Evolutionary conservation across 1,284 basidiomycete species (phyloP), one percentile per base, ranked within the genome.

Genomic region (Sporisorium sorghi): DNA sequence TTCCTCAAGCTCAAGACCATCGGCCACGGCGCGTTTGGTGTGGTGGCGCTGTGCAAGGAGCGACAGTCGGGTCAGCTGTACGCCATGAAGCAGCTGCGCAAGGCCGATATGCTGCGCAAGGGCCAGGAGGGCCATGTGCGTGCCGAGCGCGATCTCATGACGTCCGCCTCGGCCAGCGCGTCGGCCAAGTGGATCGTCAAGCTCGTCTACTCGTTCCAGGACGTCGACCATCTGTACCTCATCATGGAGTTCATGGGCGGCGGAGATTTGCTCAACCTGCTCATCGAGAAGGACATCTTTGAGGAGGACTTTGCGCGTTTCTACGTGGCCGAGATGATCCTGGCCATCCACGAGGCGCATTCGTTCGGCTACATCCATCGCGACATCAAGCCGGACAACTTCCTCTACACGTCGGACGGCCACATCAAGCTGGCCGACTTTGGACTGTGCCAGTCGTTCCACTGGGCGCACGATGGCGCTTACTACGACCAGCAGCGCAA

Each of bases 1-100:
- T 98, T 98, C 85, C 88, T 90, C 73, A 92, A 92, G 85, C 89
- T 97, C 75, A 93, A 97, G 87, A 94, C 93, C 49, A 97, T 98
- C 82, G 95, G 96, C 44, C 93, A 97, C 84, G 95, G 94, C 91
- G 95, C 96, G 7, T 99, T 98, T 86, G 96, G 95, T 3, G 94
- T 98, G 48, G 96, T 99, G 7, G 92, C 91, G 21, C 89, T 99
- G 54, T 94, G 97, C 49, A 90, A 88, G 85, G 94, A 97, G 85
- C 88, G 88, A 78, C 88, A 89, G 24, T 90, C 90, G 14, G 92
- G 92, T 21, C 89, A 90, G 76, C 87, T 98, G 46, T 97, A 91
- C 81, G 94, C 94, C 48, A 97, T 99, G 93, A 99, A 98, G 86
- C 92, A 96, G 90, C 91, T 92, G 84, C 85, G 94, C 58, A 99